Evolutionary conservation across 2,329 filamentous ascomycete genomes (phyloP).

Genomic region (Aspergillus brasiliensis): DNA sequence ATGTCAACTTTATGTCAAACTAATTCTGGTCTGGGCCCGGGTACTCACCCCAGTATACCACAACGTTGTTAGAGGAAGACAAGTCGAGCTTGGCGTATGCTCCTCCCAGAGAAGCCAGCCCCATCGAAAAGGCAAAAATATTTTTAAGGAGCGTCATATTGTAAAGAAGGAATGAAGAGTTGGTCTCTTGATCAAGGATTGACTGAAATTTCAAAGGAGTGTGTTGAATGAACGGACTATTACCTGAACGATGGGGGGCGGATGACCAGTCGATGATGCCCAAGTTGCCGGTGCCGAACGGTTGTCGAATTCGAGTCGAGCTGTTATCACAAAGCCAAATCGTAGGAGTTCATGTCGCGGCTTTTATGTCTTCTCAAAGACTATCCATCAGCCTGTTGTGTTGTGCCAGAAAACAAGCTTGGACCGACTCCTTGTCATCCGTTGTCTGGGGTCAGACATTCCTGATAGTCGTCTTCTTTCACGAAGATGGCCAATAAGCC

Average conservation of each 20-base stretch:
- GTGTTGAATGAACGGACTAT: background rate
- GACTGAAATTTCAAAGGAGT: background rate
- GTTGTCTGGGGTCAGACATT: background rate
- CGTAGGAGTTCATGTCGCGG: background rate
- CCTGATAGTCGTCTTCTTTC: background rate
- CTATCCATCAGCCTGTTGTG: background rate
- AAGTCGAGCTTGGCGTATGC: slow-evolving; percentile 48
- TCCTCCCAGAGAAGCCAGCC: slow-evolving; percentile 34
- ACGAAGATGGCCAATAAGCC: background rate
- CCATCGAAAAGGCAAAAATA: slow-evolving; percentile 28
- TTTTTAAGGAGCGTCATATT: slow-evolving; percentile 31
- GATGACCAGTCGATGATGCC: slow-evolving; percentile 1
- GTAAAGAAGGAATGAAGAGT: background rate
- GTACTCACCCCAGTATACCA: slow-evolving; percentile 63
- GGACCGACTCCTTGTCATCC: background rate
- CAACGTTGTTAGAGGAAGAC: slow-evolving; percentile 56
- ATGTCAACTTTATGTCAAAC: background rate
- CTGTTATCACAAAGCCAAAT: background rate
- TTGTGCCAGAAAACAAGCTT: background rate
- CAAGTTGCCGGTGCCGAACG: background rate
- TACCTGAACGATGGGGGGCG: background rate
- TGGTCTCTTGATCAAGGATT: background rate
- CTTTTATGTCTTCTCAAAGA: background rate
- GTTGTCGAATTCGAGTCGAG: background rate
- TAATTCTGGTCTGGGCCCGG: accelerated